phyloP scores from a whole-genome alignment of 371 early-diverging fungal species.

The Haplosporangium sp. region DNA sequence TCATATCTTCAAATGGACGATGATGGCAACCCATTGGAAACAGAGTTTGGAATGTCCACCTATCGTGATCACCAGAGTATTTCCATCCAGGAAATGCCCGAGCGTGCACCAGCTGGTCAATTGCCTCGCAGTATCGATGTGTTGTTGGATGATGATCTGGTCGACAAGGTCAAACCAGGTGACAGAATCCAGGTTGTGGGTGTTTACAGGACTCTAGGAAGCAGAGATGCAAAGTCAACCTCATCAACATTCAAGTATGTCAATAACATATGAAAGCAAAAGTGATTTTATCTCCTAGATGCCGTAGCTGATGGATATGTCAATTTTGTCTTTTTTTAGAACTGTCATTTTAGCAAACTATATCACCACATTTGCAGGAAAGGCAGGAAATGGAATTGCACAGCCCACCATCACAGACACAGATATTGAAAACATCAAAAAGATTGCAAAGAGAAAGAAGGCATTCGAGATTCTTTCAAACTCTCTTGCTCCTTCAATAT shows the following conservation, averaged over 20 bases:
- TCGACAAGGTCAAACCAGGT: slow-evolving; percentile 98
- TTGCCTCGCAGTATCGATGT: slow-evolving; percentile 97
- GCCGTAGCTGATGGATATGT: neutral
- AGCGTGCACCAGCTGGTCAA: slow-evolving; percentile 98
- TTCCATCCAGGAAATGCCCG: slow-evolving; percentile 99
- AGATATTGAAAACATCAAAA: slow-evolving; percentile 88
- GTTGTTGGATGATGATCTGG: slow-evolving; percentile 97
- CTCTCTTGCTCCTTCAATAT: slow-evolving; percentile 98
- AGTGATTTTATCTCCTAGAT: neutral
- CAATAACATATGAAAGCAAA: neutral
- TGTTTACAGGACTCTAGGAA: slow-evolving; percentile 92
- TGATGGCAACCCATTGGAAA: slow-evolving; percentile 90
- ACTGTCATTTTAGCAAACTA: slow-evolving; percentile 95
- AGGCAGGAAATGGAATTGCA: slow-evolving; percentile 74
- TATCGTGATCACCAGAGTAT: slow-evolving; percentile 98
- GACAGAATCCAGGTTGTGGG: slow-evolving; percentile 98
- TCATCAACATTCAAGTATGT: slow-evolving; percentile 87
- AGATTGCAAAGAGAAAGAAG: slow-evolving; percentile 77
- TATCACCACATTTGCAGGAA: slow-evolving; percentile 86
- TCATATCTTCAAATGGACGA: slow-evolving; percentile 92
- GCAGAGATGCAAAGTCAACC: slow-evolving; percentile 78
- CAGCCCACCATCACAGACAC: slow-evolving; percentile 75
- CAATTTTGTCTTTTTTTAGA: slow-evolving; percentile 56
- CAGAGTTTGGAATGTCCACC: slow-evolving; percentile 95
- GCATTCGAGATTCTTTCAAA: slow-evolving; percentile 87